These are phyloP conservation scores for Halenospora varia DNA, from an alignment of 495 filamentous ascomycete species.

Conservation along the genomic window DNA sequence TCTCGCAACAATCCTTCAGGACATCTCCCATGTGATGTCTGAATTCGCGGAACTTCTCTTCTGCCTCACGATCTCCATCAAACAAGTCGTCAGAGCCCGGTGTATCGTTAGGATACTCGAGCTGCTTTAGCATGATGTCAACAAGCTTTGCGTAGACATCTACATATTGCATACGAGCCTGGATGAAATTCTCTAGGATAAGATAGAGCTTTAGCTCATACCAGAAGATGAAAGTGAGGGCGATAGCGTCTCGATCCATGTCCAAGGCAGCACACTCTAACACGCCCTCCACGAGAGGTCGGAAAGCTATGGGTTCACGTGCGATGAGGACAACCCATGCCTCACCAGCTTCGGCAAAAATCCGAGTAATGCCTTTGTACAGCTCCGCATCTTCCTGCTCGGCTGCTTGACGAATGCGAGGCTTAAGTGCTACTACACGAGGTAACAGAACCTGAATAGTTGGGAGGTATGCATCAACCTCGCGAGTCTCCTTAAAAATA, in stretches of 20 bases:
- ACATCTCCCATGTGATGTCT: constrained; percentile 97
- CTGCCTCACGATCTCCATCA: constrained; percentile 89
- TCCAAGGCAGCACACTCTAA: constrained; percentile 87
- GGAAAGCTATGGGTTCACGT: constrained; percentile 74
- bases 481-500: constrained; percentile 86
- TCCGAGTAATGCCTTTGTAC: constrained; percentile 80
- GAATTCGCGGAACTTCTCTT: constrained; percentile 97
- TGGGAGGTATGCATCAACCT: constrained; percentile 81
- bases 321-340: constrained; percentile 91
- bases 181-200: constrained; percentile 81
- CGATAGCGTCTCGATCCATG: constrained; percentile 81
- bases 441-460: constrained; percentile 85
- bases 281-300: constrained; percentile 81
- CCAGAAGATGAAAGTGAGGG: constrained; percentile 94
- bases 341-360: constrained; percentile 92
- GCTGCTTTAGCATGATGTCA: constrained; percentile 87
- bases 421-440: constrained; percentile 69
- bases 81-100: constrained; percentile 80
- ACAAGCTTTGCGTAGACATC: constrained; percentile 84
- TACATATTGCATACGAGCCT: constrained; percentile 67
- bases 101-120: constrained; percentile 80
- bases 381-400: constrained; percentile 80
- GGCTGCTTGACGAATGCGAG: constrained; percentile 71
- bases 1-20: constrained; percentile 93
- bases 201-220: constrained; percentile 97